Base-by-base conservation (phyloP, 2,329 filamentous ascomycete species). In the Cladosporium sp. region DNA sequence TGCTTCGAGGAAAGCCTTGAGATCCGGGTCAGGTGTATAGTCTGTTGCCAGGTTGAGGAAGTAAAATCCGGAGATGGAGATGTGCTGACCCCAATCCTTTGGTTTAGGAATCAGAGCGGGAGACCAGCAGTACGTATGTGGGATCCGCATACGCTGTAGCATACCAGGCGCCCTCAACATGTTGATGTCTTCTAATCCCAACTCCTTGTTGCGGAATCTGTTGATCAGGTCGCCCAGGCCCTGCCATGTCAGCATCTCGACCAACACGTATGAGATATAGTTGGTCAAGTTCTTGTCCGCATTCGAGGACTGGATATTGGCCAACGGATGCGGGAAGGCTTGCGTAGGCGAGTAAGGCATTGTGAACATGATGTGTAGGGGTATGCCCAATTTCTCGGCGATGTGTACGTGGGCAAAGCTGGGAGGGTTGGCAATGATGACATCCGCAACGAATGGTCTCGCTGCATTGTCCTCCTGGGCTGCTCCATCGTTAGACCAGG, bases 161-260 rank as follows among this genome's bases (percentile, higher is more conserved):
- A 96, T 83, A 3, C 88, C 89, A 8, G 92, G 91, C 2, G 89
- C 92, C 83, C 88, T 93, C 51, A 95, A 86, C 7, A 90, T 78
- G 61, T 88, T 91, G 42, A 97, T 80, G 0, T 88, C 83, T 45
- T 94, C 88, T 0, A 97, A 77, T 25, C 88, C 88, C 1, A 96
- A 80, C 14, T 83, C 84, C 60, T 86, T 86, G 64, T 88, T 86
- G 55, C 92, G 82, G 68, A 96, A 97, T 11, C 86, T 83, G 69
- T 97, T 97, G 70, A 97, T 93, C 5, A 97, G 80, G 72, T 97
- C 92, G 38, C 92, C 92, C 3, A 96, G 76, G 0, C 91, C 92
- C 74, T 96, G 91, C 91, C 91, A 96, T 11, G 92, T 92, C 81
- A 96, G 85, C 83, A 95, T 90, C 65, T 96, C 92, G 2, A 96